Conservation (phyloP, 2,329 filamentous ascomycete species). For the Rhynchosporium graminicola region DNA sequence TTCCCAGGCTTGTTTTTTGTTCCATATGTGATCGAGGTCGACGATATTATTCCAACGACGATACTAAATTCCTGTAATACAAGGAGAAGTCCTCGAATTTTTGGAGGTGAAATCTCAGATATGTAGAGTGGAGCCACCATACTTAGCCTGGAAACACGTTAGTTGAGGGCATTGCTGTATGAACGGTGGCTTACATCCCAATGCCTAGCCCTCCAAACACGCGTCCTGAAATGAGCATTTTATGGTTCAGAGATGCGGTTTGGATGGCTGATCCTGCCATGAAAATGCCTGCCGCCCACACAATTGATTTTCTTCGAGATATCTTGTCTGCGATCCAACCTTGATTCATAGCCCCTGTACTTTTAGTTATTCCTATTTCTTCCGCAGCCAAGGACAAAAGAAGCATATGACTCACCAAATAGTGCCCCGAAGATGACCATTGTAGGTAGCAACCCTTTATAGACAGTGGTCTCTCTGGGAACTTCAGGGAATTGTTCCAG, state of each 20-base stretch:
- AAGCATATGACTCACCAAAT: neutral
- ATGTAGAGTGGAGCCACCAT: conserved; percentile 46
- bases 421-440: conserved; percentile 12
- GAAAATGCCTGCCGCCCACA: conserved; percentile 53
- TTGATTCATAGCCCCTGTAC: conserved; percentile 45
- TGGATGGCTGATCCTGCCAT: conserved; percentile 53
- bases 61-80: conserved; percentile 65
- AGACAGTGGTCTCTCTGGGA: neutral
- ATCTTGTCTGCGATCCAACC: conserved; percentile 54
- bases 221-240: conserved; percentile 51
- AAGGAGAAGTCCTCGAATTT: conserved; percentile 64
- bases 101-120: conserved; percentile 56
- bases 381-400: too few species aligned
- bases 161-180: neutral
- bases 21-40: conserved; percentile 50
- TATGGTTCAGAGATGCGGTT: conserved; percentile 51
- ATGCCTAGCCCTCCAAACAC: conserved; percentile 51
- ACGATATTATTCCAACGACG: conserved; percentile 53
- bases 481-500: conserved; percentile 6
- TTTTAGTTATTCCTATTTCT: neutral
- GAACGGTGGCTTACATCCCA: conserved; percentile 49
- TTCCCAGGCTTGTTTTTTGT: conserved; percentile 31
- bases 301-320: conserved; percentile 53
- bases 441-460: conserved; percentile 10
- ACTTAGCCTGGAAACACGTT: neutral